Evolutionary conservation across 2,329 filamentous ascomycete genomes (phyloP).

Genomic region (Alternaria sp.): DNA sequence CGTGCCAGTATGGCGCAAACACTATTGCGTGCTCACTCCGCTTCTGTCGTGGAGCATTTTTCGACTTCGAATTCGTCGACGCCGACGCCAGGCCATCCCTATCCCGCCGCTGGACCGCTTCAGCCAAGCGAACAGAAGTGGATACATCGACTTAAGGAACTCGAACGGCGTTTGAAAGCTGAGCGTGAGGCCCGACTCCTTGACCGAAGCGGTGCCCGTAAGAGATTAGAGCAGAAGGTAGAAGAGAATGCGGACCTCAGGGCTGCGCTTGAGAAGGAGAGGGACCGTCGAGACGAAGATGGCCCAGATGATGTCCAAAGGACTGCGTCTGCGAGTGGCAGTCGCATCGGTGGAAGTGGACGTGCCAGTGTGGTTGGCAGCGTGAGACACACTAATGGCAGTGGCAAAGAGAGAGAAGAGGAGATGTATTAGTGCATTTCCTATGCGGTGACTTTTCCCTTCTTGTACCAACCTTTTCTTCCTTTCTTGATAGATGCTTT

Average conservation of each 20-base stretch:
- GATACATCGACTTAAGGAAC: conserved; percentile 83
- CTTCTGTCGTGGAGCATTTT: conserved; percentile 57
- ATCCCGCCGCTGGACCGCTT: conserved; percentile 45
- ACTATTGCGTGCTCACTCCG: conserved; percentile 62
- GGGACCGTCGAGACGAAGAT: conserved; percentile 40
- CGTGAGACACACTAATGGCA: conserved; percentile 17
- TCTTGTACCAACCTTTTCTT: neutral
- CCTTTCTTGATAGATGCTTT: conserved; percentile 6
- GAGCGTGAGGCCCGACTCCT: conserved; percentile 86
- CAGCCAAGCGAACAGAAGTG: conserved; percentile 73
- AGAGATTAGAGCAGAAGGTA: conserved; percentile 78
- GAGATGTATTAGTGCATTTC: conserved; percentile 32
- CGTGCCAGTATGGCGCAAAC: conserved; percentile 57
- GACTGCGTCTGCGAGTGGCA: conserved; percentile 24
- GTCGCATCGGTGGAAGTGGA: conserved; percentile 23
- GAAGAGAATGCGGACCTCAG: conserved; percentile 75
- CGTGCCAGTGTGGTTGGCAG: conserved; percentile 29
- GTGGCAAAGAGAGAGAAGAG: conserved; percentile 16
- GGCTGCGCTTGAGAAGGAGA: conserved; percentile 67
- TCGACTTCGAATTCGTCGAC: conserved; percentile 33
- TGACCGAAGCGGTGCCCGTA: conserved; percentile 82
- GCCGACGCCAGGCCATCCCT: conserved; percentile 35
- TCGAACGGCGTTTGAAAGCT: conserved; percentile 86
- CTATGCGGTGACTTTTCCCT: neutral
- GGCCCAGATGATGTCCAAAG: conserved; percentile 18